phyloP scores from a whole-genome alignment of 177 flowering plant species.

The Tripterygium wilfordii region DNA sequence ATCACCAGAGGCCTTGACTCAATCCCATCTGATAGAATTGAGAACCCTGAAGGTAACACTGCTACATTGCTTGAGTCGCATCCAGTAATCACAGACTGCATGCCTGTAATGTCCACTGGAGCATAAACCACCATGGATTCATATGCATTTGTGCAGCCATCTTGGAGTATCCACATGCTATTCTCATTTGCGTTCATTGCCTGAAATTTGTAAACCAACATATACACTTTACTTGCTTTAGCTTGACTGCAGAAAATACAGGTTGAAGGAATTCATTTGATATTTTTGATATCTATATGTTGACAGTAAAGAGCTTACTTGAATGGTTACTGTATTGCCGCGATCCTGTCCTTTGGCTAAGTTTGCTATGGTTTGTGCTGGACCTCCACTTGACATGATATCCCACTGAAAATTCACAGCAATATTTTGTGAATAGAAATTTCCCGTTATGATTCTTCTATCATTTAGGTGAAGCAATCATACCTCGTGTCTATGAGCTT shows the following conservation, averaged over 20 bases:
- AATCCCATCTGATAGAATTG: slow-evolving; percentile 80
- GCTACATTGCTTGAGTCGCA: slow-evolving; percentile 77
- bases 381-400: slow-evolving; percentile 60
- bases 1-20: slow-evolving; percentile 79
- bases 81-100: slow-evolving; percentile 86
- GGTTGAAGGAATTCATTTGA: too few species aligned
- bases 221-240: too few species aligned
- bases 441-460: too few species aligned
- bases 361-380: slow-evolving; percentile 60
- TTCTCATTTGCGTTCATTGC: slow-evolving; percentile 55
- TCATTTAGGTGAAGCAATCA: not conserved
- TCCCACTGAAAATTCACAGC: slow-evolving; percentile 65
- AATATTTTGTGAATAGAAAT: not conserved
- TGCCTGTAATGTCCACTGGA: slow-evolving; percentile 57
- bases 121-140: slow-evolving; percentile 84
- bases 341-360: slow-evolving; percentile 90
- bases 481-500: slow-evolving; percentile 71
- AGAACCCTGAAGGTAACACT: slow-evolving; percentile 81
- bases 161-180: slow-evolving; percentile 78
- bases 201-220: slow-evolving; percentile 29
- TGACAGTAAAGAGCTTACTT: slow-evolving; percentile 57
- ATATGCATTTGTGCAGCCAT: slow-evolving; percentile 67
- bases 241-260: too few species aligned
- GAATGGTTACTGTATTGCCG: slow-evolving; percentile 78
- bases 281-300: too few species aligned